Evolutionary conservation across 768 basidiomycete genomes (phyloP), one percentile per base, ranked within the genome.

Genomic region (Auricularia sp.): DNA sequence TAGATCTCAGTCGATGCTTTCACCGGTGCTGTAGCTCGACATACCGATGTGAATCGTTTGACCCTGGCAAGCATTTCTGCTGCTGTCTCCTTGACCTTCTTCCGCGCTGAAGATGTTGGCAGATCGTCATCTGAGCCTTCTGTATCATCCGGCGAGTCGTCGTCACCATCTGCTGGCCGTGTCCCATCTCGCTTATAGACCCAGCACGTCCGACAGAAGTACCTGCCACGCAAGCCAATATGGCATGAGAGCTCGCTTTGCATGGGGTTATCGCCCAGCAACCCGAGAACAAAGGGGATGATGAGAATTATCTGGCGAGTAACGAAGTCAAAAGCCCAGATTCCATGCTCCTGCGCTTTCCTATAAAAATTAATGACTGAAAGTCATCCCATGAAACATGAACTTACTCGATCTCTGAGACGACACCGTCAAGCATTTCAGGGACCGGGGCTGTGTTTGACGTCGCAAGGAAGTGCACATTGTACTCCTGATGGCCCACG

Each of bases 281-380:
- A 37, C 0, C 75, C 76, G 0, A 78, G 69, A 5, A 77, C 66
- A 2, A 34, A 62, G 0, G 73, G 73, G 37, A 78, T 68, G 0
- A 78, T 35, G 2, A 78, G 67, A 2, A 76, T 63, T 3, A 24
- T 21, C 1, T 62, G 37, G 13, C 63, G 24, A 18, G 36, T 21
- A 10, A n/a, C 24, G 35, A 63, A 69, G 62, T 81, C 80, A 74
- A 75, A 81, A 1, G 77, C 78, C 72, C 75, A 75, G 1, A 80
- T 72, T 0, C 80, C 79, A 14, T 70, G 58, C 0, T 69, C 42
- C 58, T 24, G 24, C 24, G 24, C 24, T 24, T 24, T 24, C 24
- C 24, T 24, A 24, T 24, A 24, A 24, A 24, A 24, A 24, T 24
- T 24, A 24, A 24, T 24, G 24, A 24, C 24, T 24, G 24, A 24